These are phyloP conservation scores for Tetrahymena malaccensis DNA, from an alignment of 73 alveolate species.

Conservation along the genomic window DNA sequence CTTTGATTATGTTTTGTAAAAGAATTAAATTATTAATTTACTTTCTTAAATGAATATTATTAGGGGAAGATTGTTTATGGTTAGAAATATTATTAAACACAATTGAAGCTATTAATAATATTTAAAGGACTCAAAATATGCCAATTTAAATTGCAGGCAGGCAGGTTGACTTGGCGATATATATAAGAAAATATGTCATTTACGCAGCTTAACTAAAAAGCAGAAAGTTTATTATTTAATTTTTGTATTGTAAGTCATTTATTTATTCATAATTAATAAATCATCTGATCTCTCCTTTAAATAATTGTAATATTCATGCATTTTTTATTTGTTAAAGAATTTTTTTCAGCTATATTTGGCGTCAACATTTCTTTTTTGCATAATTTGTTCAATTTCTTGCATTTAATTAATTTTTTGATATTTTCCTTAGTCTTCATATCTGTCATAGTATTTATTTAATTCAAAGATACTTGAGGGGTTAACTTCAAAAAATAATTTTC, in stretches of 20 bases:
- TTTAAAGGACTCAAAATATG: not conserved
- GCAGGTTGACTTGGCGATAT: not conserved
- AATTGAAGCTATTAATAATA: not conserved
- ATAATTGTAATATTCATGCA: not conserved
- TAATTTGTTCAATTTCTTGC: not conserved
- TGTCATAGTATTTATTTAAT: no score
- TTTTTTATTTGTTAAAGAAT: no score
- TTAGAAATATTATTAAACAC: not conserved
- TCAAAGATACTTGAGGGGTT: no score
- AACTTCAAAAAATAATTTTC: no score
- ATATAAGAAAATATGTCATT: not conserved
- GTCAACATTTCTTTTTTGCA: not conserved
- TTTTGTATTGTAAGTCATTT: not conserved
- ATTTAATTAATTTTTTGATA: not conserved
- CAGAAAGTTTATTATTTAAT: not conserved
- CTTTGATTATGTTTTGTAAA: not conserved
- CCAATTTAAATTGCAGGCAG: not conserved
- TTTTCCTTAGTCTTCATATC: no score
- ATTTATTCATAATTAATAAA: no score
- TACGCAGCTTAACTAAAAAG: not conserved
- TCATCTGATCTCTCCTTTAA: not conserved
- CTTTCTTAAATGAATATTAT: not conserved
- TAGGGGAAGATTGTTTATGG: not conserved
- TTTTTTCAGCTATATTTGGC: not conserved
- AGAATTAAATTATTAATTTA: not conserved